Evolutionary conservation across 2,329 filamentous ascomycete species (phyloP), one percentile per base, ranked within the genome.

Genomic region (Dichotomopilus funicola): DNA sequence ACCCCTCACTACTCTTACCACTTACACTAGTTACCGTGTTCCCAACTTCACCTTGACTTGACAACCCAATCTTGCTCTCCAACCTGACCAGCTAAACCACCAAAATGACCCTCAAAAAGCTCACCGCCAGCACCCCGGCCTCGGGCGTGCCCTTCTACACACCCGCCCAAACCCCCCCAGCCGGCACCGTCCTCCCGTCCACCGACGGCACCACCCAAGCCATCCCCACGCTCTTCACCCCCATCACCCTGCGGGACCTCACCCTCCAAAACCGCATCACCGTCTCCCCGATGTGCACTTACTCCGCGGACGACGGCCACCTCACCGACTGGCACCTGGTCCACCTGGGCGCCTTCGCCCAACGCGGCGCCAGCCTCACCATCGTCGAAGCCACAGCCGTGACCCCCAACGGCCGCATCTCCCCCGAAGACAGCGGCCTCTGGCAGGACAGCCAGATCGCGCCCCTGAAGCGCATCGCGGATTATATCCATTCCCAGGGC

Each of bases 401-500:
- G 0, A 76, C 81, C 8, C 72, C 88, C 5, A 83, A 91, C 62
- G 91, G 91, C 34, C 82, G 91, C 54, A 95, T 95, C 74, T 87
- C 88, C 0, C 89, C 90, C 1, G 78, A 91, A 68, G 88, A 92
- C 68, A 73, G 75, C 10, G 90, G 91, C 0, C 73, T 96, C 6
- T 96, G 91, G 91, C 78, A 87, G 59, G 91, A 96, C 69, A 83
- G 79, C 37, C 91, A 96, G 69, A 86, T 91, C 58, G 85, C 79
- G 60, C 84, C 85, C 0, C 73, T 95, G 56, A 80, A 78, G 66
- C 79, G 81, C 57, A 79, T 92, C 46, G 81, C 85, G 38, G 88
- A 95, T 59, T 95, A 91, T 60, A 82, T 87, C 2, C 90, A 95
- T 73, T 83, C 80, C 33, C 91, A 95, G 71, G 80, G 78, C 66